Percentiles rank a stretch among this genome's conserved stretches.
These are phyloP conservation scores for Apiotrichum laibachii DNA, from an alignment of 1,284 basidiomycete species.

Conservation along the genomic window DNA sequence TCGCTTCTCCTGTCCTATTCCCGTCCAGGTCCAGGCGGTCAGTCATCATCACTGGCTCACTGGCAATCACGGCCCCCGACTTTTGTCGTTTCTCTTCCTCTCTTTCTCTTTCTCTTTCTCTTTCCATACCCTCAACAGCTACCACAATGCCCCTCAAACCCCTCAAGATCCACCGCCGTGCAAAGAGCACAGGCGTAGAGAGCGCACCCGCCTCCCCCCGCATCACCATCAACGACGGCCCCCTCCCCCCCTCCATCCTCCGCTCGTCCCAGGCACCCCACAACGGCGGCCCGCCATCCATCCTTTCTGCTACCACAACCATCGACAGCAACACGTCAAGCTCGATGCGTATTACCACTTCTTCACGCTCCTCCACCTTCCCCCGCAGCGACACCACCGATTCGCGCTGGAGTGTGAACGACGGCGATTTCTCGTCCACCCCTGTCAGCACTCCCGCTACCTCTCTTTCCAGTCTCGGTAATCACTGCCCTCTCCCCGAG, in stretches of 20 bases:
- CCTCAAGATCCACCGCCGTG: constrained; percentile 10
- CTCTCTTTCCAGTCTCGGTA: constrained; percentile 32
- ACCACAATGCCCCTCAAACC: constrained; percentile 7
- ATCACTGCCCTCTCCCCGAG: constrained; percentile 39
- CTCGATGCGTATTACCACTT: neutral
- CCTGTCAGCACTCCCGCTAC: constrained; percentile 23
- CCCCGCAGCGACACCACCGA: constrained; percentile 32
- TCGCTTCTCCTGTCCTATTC: too few relatives aligned
- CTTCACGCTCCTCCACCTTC: neutral
- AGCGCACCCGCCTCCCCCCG: neutral
- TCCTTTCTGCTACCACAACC: neutral
- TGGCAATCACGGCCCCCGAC: too few relatives aligned
- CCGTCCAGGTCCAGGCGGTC: too few relatives aligned
- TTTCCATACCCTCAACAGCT: neutral
- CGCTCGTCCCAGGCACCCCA: neutral
- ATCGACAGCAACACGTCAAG: constrained; percentile 5
- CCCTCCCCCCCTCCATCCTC: constrained; percentile 2
- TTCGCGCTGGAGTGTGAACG: constrained; percentile 21
- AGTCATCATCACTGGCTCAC: too few relatives aligned
- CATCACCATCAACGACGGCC: constrained; percentile 6
- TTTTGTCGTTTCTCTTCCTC: neutral
- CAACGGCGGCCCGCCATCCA: neutral
- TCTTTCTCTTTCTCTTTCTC: neutral
- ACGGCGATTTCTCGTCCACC: constrained; percentile 12
- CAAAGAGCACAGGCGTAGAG: neutral